Evolutionary conservation across 371 early-diverging fungal species (phyloP).

Genomic region (Mucor circinelloides): DNA sequence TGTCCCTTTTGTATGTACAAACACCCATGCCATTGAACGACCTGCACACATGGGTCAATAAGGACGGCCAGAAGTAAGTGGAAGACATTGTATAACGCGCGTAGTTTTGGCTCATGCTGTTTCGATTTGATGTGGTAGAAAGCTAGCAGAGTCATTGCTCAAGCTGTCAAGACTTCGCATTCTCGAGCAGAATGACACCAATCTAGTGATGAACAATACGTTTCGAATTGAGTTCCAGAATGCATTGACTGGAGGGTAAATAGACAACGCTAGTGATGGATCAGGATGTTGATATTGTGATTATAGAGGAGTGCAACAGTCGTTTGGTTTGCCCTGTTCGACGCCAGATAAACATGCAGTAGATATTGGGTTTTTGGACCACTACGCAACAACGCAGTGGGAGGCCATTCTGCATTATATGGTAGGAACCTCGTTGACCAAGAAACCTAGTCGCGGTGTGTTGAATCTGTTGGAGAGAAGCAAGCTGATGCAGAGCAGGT

Average conservation of each 20-base stretch:
- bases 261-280: neutral
- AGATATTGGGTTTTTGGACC: constrained; percentile 72
- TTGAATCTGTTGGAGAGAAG: constrained; percentile 75
- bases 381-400: constrained; percentile 86
- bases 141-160: constrained; percentile 61
- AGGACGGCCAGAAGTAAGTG: constrained; percentile 54
- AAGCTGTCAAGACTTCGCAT: constrained; percentile 73
- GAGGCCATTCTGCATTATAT: constrained; percentile 93
- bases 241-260: constrained; percentile 90
- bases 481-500: constrained; percentile 74
- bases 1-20: constrained; percentile 84
- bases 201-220: constrained; percentile 60
- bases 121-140: constrained; percentile 30
- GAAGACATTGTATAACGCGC: neutral
- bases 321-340: constrained; percentile 79
- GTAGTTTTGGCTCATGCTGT: neutral
- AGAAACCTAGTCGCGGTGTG: constrained; percentile 75
- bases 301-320: constrained; percentile 73
- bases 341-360: constrained; percentile 72
- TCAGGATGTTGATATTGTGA: neutral
- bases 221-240: constrained; percentile 84
- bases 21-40: constrained; percentile 62
- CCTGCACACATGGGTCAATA: constrained; percentile 71
- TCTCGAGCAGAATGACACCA: constrained; percentile 50
- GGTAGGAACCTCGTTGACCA: constrained; percentile 85